These are phyloP conservation scores for Colletotrichum sp. DNA, from an alignment of 2,329 filamentous ascomycete genomes.

Conservation along the genomic window DNA sequence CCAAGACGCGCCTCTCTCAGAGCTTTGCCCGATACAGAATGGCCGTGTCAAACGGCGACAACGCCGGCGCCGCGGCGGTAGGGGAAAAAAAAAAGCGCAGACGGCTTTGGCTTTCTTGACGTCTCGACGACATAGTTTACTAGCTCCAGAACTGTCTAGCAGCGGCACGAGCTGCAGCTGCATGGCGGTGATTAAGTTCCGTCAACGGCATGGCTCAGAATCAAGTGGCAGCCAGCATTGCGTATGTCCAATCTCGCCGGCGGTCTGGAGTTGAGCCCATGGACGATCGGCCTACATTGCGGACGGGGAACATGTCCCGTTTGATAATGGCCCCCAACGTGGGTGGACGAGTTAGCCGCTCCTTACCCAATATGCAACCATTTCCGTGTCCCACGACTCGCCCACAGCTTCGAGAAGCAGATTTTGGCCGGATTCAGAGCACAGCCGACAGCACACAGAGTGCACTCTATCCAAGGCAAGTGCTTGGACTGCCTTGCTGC, in stretches of 20 bases:
- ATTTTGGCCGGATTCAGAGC: conserved; percentile 2
- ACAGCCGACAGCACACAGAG: neutral
- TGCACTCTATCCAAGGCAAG: neutral
- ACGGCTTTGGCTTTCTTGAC: neutral
- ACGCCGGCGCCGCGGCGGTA: neutral
- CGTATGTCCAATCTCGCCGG: conserved; percentile 10
- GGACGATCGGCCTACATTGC: neutral
- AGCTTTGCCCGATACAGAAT: neutral
- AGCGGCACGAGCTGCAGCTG: neutral
- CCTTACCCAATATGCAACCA: conserved; percentile 5
- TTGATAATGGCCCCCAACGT: neutral
- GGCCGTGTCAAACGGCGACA: neutral
- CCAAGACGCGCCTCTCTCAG: neutral
- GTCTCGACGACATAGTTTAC: neutral
- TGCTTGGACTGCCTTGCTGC: neutral
- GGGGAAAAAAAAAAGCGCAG: neutral
- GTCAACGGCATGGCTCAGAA: neutral
- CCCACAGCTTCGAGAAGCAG: conserved; percentile 8
- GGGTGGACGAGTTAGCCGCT: neutral
- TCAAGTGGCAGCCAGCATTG: conserved; percentile 1
- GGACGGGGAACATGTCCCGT: neutral
- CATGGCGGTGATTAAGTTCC: neutral
- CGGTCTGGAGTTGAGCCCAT: neutral
- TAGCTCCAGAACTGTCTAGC: neutral
- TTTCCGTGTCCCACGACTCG: conserved; percentile 7